These are phyloP conservation scores for Jacaranda copaia DNA, from an alignment of 257 asterid genomes.

Conservation along the genomic window DNA sequence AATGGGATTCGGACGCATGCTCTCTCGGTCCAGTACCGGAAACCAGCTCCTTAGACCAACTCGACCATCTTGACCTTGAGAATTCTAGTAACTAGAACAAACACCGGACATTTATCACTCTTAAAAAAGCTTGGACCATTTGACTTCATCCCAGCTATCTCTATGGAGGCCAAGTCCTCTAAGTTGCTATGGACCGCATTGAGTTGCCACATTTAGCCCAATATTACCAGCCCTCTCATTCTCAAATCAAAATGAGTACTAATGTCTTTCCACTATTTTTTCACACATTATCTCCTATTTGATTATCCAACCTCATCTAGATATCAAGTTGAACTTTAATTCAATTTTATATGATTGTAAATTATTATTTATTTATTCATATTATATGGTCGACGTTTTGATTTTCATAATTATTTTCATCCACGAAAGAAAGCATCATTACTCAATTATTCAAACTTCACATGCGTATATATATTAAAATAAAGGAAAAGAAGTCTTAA, in stretches of 20 bases:
- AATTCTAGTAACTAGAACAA: too few relatives aligned
- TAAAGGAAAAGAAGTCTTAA: too few relatives aligned
- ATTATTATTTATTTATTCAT: too few relatives aligned
- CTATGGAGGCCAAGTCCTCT: background rate
- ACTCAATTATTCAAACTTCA: too few relatives aligned
- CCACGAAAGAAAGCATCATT: too few relatives aligned
- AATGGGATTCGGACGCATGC: background rate
- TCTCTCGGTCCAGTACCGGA: background rate
- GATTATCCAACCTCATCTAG: too few relatives aligned
- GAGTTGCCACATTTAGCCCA: background rate
- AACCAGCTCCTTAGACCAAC: background rate
- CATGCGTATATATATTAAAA: too few relatives aligned
- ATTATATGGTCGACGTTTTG: too few relatives aligned
- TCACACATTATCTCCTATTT: background rate
- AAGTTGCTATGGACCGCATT: background rate
- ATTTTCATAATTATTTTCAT: too few relatives aligned
- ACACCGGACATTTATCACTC: too few relatives aligned
- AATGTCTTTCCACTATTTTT: background rate
- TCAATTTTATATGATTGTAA: too few relatives aligned
- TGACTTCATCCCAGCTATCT: background rate
- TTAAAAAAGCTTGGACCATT: background rate
- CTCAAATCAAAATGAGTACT: background rate
- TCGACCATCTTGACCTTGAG: background rate
- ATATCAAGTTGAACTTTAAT: too few relatives aligned
- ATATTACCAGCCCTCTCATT: background rate